These are phyloP conservation scores for Cicer bijugum DNA, from an alignment of 306 rosid species.

Conservation along the genomic window DNA sequence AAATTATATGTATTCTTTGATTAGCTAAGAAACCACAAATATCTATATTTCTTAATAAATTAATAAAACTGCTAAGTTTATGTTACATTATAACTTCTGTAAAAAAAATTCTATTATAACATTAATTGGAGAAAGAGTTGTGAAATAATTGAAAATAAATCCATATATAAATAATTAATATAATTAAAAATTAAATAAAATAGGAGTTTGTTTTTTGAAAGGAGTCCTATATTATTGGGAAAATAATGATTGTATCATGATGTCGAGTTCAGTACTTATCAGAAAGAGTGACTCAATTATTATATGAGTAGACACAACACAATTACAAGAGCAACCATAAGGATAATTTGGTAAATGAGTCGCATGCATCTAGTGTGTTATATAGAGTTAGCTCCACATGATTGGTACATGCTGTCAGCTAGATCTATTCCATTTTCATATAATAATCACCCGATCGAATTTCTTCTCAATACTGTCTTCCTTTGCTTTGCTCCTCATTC, in stretches of 20 bases:
- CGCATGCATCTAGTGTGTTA: constrained; percentile 32
- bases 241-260: neutral
- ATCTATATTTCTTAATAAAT: too few relatives aligned
- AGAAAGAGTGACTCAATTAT: constrained; percentile 42
- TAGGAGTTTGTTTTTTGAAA: too few relatives aligned
- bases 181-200: too few relatives aligned
- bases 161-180: too few relatives aligned
- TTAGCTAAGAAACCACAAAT: too few relatives aligned
- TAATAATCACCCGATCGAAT: constrained; percentile 17
- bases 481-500: neutral
- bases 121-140: too few relatives aligned
- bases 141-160: too few relatives aligned
- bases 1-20: too few relatives aligned
- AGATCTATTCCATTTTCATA: constrained; percentile 33
- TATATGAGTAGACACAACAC: constrained; percentile 30
- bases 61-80: too few relatives aligned
- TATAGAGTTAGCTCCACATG: constrained; percentile 46
- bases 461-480: constrained; percentile 32
- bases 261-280: constrained; percentile 23
- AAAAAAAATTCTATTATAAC: too few relatives aligned
- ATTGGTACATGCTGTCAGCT: neutral
- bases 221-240: too few relatives aligned
- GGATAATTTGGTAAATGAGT: constrained; percentile 58
- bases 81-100: too few relatives aligned
- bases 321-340: neutral